Base-by-base conservation (phyloP, 352 stramenopile species). In the Saprolegnia parasitica region DNA sequence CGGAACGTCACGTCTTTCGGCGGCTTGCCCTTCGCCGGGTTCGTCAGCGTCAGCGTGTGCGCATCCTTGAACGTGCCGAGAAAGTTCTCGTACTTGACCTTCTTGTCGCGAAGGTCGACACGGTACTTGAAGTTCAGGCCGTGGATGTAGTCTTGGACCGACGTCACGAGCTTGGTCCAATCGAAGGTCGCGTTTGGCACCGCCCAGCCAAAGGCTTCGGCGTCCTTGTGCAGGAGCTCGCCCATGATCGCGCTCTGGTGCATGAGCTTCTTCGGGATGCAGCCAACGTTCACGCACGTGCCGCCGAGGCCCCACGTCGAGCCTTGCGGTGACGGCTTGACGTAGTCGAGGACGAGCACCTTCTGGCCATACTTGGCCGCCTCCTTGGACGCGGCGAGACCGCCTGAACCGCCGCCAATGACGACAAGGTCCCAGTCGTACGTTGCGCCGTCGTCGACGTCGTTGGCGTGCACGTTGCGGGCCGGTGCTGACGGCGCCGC, bases 221-320 rank as follows among this genome's bases (percentile, higher is more conserved):
- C 74, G 76, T 98, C 96, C 55, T 89, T 81, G 66, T 92, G 80
- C 49, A 97, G 78, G 11, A 81, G 67, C 70, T 98, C 92, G 57
- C 91, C 87, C 4, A 98, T 81, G 37, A 98, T 68, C 42, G 95
- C 88, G 70, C 95, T 97, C 74, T 97, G 90, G 74, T 99, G 97
- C 91, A 99, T 99, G 16, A 99, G 81, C 77, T 99, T 99, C 81
- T 99, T 99, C 29, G 97, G 97, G 73, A 99, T 99, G 72, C 97
- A 99, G 20, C 97, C 97, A 5, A 99, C 97, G 77, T 99, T 99
- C 65, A 99, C 97, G 72, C 97, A 99, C 32, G 97, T 99, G 56
- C 97, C 97, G 42, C 93, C 93, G 37, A 98, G 84, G 18, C 93
- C 92, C 93, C 92, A 98, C 37, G 76, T 87, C 32, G 87, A 97